A percentile compares a stretch with the other conserved stretches of the same genome.
phyloP scores from a whole-genome alignment of 192 early-diverging fungal species.

The Linnemannia hyalina region DNA sequence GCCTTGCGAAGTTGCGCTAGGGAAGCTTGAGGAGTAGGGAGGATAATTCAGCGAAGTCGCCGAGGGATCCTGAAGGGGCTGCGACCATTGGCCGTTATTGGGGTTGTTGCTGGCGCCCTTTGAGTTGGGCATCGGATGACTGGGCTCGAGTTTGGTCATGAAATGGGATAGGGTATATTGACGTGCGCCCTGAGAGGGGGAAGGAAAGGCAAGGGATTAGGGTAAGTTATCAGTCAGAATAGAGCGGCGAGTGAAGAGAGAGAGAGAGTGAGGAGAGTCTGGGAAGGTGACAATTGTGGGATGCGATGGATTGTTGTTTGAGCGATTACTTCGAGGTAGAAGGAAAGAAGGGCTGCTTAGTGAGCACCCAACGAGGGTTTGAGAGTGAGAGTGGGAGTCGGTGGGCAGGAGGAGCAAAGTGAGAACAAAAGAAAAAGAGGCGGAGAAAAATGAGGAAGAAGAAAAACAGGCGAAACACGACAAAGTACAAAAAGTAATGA shows the following conservation, averaged over 20 bases:
- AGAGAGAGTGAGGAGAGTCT: not conserved
- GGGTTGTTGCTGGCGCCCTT: constrained; percentile 29
- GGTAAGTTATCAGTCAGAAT: not conserved
- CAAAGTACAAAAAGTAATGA: not conserved
- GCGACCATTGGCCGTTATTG: constrained; percentile 35
- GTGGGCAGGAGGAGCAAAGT: not conserved
- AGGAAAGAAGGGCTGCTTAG: not conserved
- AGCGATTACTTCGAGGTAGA: not conserved
- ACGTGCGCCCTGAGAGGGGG: not conserved
- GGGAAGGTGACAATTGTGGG: not conserved
- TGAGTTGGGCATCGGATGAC: constrained; percentile 39
- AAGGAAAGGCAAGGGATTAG: constrained; percentile 6
- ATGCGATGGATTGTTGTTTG: not conserved
- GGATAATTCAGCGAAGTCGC: constrained; percentile 29
- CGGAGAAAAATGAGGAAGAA: not conserved
- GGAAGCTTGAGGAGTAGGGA: constrained; percentile 31
- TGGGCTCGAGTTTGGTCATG: constrained; percentile 53
- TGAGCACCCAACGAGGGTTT: constrained; percentile 7
- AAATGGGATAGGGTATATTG: not conserved
- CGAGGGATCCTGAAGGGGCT: constrained; percentile 30
- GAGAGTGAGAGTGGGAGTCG: not conserved
- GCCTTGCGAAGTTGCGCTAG: constrained; percentile 22
- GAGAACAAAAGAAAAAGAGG: not conserved
- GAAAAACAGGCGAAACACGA: not conserved
- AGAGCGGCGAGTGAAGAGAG: not conserved